Base-by-base conservation (phyloP, 441 rosid genomes). In the Lepidium campestre region DNA sequence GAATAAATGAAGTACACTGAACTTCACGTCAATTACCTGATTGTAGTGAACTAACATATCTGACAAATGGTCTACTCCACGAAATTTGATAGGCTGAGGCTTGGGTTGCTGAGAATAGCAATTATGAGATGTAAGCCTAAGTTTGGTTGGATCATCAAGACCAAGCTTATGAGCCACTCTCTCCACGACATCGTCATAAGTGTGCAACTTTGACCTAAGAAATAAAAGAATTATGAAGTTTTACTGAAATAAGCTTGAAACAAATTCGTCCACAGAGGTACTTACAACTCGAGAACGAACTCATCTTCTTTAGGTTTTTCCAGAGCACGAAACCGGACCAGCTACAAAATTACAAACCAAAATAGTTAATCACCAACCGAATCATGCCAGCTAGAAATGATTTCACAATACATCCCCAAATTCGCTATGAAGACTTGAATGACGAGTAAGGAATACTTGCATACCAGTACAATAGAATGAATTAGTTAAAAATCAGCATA, bases 51-150 rank as follows among this genome's bases (percentile, higher is more conserved):
- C 78, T 50, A 85, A 83, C 91, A 87, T 85, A 71, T 85, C 90
- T 70, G 83, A 76, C 79, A 85, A 78, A 67, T 77, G 90, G 37
- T 83, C 86, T 37, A 81, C 82, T 44, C 87, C 90, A 40, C 84
- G 86, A 65, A 82, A 85, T 75, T 85, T 87, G 73, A 87, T 82
- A 69, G 93, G 93, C 74, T 81, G 87, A 57, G 93, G 90, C 67
- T 87, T 85, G 46, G 93, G 93, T 72, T 84, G 90, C 86, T 85
- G 90, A 31, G 90, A 85, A 77, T 87, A 85, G 65, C 90, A 85
- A 75, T 87, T 87, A 64, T 85, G 93, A 76, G 90, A 77, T 42
- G 93, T 85, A 23, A 85, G 79, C 82, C 93, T 84, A 57, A 85
- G 83, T 77, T 87, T 87, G 57, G 90, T 83, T 62, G 93, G 84